Conservation (phyloP, 768 basidiomycete species). For the Paxillus ammoniavirescens region DNA sequence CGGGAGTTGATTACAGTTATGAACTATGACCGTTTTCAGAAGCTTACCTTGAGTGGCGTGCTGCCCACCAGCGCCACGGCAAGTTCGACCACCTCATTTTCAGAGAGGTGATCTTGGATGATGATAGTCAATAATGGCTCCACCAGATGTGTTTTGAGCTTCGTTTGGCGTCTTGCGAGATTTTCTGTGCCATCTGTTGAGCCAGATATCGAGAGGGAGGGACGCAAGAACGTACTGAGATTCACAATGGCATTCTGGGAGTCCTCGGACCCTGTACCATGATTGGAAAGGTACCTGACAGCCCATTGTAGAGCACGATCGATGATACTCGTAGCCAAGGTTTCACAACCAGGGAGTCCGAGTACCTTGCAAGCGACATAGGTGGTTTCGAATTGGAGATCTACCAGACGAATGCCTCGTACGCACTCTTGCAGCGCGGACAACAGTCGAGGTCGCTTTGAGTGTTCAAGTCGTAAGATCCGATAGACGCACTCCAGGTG, state of each 20-base stretch:
- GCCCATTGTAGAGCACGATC: constrained; percentile 55
- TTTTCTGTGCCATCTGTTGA: constrained; percentile 9
- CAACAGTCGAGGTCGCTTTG: constrained; percentile 16
- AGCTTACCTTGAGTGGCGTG: constrained; percentile 61
- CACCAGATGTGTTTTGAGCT: constrained; percentile 52
- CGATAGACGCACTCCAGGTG: constrained; percentile 28
- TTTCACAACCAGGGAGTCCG: constrained; percentile 19
- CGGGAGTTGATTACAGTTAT: background rate
- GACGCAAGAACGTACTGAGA: constrained; percentile 35
- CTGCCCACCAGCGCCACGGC: constrained; percentile 38
- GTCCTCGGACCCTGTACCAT: constrained; percentile 24
- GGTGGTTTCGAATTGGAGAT: constrained; percentile 31
- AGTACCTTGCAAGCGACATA: constrained; percentile 31
- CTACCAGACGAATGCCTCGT: constrained; percentile 21
- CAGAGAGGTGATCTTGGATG: constrained; percentile 57
- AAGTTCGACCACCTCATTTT: constrained; percentile 41
- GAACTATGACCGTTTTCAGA: background rate
- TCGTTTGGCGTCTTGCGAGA: constrained; percentile 9
- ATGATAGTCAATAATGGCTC: constrained; percentile 70
- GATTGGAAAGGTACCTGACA: constrained; percentile 43
- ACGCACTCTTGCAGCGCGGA: constrained; percentile 28
- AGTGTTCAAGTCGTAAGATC: constrained; percentile 27
- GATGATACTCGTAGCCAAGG: constrained; percentile 32
- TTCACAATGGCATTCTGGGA: constrained; percentile 26
- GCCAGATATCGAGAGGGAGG: background rate